A percentile compares a stretch with the other conserved stretches of the same genome.
Evolutionary conservation across 495 filamentous ascomycete genomes (phyloP).

Genomic region (Penicillium mononematosum): DNA sequence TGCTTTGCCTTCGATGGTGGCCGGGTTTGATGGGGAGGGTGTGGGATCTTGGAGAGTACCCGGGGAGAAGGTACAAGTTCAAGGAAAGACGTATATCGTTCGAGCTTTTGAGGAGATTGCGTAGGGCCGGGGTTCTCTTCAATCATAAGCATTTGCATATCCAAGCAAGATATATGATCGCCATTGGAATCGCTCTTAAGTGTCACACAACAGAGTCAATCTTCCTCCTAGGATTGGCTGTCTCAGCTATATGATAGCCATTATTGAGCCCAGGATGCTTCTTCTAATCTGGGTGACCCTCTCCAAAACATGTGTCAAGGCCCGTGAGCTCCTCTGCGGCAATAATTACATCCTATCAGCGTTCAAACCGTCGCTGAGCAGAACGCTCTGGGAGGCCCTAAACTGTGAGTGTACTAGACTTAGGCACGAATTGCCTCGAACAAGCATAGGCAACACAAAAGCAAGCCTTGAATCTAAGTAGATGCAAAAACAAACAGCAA

Average conservation of each 20-base stretch:
- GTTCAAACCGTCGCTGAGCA: background rate
- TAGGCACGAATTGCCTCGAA: background rate
- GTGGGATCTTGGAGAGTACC: conserved; percentile 19
- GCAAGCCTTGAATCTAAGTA: background rate
- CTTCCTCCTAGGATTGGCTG: no score
- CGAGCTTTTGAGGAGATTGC: conserved; percentile 37
- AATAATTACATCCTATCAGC: background rate
- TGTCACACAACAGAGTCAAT: no score
- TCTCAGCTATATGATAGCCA: no score
- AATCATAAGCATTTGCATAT: background rate
- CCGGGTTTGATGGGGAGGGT: conserved; percentile 22
- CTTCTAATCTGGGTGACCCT: no score
- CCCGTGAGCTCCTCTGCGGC: no score
- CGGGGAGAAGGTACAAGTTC: conserved; percentile 27
- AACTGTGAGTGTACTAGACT: background rate
- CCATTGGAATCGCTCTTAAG: no score
- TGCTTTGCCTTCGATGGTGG: conserved; percentile 28
- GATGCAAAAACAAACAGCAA: background rate
- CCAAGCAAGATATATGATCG: background rate
- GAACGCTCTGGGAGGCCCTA: background rate
- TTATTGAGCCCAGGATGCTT: no score
- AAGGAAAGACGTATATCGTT: conserved; percentile 33
- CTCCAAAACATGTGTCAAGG: no score
- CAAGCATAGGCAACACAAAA: background rate
- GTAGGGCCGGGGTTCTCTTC: background rate